phyloP scores from a whole-genome alignment of 2,329 filamentous ascomycete genomes.

The Aspergillus sojae region DNA sequence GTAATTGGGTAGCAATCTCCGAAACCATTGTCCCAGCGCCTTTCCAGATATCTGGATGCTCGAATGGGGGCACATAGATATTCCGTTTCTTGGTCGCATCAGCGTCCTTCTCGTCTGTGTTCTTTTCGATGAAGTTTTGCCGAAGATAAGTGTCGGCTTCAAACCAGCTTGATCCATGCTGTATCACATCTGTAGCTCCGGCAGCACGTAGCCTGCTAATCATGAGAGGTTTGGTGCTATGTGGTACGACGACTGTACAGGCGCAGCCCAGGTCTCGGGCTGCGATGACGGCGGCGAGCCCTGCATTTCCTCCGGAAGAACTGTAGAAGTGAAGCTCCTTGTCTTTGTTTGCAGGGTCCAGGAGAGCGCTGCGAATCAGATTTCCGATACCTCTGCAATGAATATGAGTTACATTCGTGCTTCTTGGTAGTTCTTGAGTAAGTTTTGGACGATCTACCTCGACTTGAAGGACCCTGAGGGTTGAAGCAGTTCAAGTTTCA shows the following conservation, averaged over 20 bases:
- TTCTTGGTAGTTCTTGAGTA: background rate
- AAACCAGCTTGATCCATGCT: conserved; percentile 67
- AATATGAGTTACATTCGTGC: background rate
- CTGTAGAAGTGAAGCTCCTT: conserved; percentile 69
- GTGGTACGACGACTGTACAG: conserved; percentile 73
- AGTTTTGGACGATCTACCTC: conserved; percentile 37
- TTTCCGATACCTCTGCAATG: conserved; percentile 39
- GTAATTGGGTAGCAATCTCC: conserved; percentile 41
- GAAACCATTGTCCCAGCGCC: conserved; percentile 38
- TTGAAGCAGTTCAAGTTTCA: conserved; percentile 81
- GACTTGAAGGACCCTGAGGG: conserved; percentile 84
- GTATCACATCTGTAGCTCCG: conserved; percentile 65
- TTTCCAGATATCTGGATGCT: conserved; percentile 41
- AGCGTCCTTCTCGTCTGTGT: background rate
- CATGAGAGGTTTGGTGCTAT: conserved; percentile 66
- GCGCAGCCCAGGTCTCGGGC: conserved; percentile 64
- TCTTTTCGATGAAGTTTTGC: conserved; percentile 44
- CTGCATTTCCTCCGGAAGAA: conserved; percentile 79
- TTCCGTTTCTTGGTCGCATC: conserved; percentile 22
- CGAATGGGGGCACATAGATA: conserved; percentile 42
- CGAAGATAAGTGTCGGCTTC: conserved; percentile 69
- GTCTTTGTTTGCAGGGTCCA: conserved; percentile 25
- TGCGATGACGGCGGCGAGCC: conserved; percentile 74
- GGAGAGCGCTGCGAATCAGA: conserved; percentile 33
- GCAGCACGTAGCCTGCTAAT: conserved; percentile 67